These are phyloP conservation scores for Talaromyces borbonicus DNA, from an alignment of 495 filamentous ascomycete genomes.

Conservation along the genomic window DNA sequence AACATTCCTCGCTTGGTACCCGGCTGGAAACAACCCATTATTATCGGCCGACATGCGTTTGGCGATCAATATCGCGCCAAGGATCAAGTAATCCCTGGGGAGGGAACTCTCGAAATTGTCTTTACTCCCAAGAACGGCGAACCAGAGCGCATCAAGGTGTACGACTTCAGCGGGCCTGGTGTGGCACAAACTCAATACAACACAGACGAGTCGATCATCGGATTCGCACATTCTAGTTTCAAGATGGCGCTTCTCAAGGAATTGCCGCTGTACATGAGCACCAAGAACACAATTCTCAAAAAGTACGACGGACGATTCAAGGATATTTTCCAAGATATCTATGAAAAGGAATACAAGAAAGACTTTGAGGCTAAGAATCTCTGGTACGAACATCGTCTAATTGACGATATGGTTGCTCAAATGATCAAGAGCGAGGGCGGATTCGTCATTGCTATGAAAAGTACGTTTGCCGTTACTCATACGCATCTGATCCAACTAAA, in stretches of 20 bases:
- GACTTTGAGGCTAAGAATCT: constrained; percentile 84
- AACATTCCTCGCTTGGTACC: constrained; percentile 85
- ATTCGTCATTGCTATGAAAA: constrained; percentile 96
- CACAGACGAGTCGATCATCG: constrained; percentile 85
- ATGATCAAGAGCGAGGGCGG: constrained; percentile 98
- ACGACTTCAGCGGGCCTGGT: constrained; percentile 79
- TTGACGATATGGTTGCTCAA: constrained; percentile 99
- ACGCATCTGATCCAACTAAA: neutral
- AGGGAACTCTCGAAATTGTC: constrained; percentile 84
- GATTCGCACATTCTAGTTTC: constrained; percentile 93
- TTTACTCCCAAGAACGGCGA: constrained; percentile 78
- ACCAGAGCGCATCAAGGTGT: constrained; percentile 83
- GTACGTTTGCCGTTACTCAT: constrained; percentile 35
- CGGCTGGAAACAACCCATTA: constrained; percentile 97
- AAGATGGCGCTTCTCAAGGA: constrained; percentile 82
- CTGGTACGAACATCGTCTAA: constrained; percentile 98
- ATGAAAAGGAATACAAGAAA: constrained; percentile 74
- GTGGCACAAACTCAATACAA: constrained; percentile 95
- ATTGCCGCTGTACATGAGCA: constrained; percentile 94
- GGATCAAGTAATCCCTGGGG: constrained; percentile 69
- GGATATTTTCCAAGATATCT: constrained; percentile 98
- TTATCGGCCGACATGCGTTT: constrained; percentile 97
- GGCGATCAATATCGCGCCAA: constrained; percentile 97
- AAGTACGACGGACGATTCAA: constrained; percentile 97
- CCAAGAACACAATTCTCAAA: constrained; percentile 99